A percentile compares a stretch with the other conserved stretches of the same genome.
Conservation (phyloP, 2,329 filamentous ascomycete genomes). For the Trichoderma sp. region DNA sequence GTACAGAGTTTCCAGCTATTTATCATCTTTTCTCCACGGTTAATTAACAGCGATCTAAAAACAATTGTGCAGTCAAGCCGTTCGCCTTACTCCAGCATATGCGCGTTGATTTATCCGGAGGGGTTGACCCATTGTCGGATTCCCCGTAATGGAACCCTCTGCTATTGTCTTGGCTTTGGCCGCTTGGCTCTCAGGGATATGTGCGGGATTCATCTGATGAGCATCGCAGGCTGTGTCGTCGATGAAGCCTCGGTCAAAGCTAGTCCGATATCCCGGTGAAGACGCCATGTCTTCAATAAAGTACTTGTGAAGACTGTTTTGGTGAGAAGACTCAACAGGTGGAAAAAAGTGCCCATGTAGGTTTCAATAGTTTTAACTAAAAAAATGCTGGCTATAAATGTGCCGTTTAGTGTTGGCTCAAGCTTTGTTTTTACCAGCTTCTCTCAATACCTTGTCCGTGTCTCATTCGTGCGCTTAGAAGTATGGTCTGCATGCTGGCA, state of each 20-base stretch:
- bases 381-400: background rate
- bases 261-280: background rate
- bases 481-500: background rate
- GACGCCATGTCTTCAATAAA: background rate
- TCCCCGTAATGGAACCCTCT: background rate
- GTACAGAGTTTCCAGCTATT: background rate
- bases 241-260: background rate
- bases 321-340: background rate
- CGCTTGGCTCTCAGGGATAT: background rate
- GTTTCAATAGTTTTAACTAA: background rate
- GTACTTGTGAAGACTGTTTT: background rate
- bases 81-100: background rate
- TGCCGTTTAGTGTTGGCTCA: background rate
- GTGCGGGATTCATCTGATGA: background rate
- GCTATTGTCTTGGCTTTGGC: background rate
- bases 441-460: background rate
- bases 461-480: background rate
- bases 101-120: conserved; percentile 15
- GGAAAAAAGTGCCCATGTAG: background rate
- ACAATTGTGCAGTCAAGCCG: background rate
- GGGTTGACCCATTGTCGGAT: background rate
- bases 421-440: background rate
- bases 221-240: background rate
- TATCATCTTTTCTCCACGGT: conserved; percentile 3
- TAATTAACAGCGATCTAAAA: background rate